Evolutionary conservation across 2,329 filamentous ascomycete species (phyloP), one percentile per base, ranked within the genome.

Genomic region (Colletotrichum tanaceti): DNA sequence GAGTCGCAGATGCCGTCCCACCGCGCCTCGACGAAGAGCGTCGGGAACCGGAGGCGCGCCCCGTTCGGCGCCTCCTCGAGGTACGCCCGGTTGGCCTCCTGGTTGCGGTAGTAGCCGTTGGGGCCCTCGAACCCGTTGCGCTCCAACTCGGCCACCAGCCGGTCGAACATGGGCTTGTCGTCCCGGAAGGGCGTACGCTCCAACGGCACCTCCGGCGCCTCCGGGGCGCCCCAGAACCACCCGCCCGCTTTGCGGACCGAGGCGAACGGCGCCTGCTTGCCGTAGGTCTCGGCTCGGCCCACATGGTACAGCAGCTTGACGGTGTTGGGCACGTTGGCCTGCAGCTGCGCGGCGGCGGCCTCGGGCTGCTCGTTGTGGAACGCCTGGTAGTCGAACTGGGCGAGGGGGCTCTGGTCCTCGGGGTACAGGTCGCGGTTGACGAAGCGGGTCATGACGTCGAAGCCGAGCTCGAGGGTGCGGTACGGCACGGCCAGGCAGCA

Each of bases 91-190:
- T 86, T 85, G 14, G 72, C 74, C 6, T 77, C 74, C 68, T 83
- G 79, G 70, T 85, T 81, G 43, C 80, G 67, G 65, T 85, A 85
- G 71, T 68, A 68, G 2, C 58, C n/a, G 35, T 64, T 59, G 1
- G 61, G 47, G 32, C 61, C 61, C 22, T 54, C 54, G 82, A 99
- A 99, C 73, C 90, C 90, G 70, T 90, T 89, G 94, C 95, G 98
- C 81, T 99, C 96, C 73, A 97, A 96, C 77, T 97, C 92, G 7
- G 87, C 85, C 0, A 93, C 90, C 58, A 99, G 89, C 57, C 88
- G 88, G 81, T 97, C 93, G 2, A 90, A 86, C 16, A 89, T 90
- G 69, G 61, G 61, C 43, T 54, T 65, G 16, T 68, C 61, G 4
- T 54, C 16, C 41, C 39, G 54, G 54, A 58, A 49, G 1, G 59